Evolutionary conservation across 805 yeast species (phyloP).

Genomic region (Barnettozyma botsteinii): DNA sequence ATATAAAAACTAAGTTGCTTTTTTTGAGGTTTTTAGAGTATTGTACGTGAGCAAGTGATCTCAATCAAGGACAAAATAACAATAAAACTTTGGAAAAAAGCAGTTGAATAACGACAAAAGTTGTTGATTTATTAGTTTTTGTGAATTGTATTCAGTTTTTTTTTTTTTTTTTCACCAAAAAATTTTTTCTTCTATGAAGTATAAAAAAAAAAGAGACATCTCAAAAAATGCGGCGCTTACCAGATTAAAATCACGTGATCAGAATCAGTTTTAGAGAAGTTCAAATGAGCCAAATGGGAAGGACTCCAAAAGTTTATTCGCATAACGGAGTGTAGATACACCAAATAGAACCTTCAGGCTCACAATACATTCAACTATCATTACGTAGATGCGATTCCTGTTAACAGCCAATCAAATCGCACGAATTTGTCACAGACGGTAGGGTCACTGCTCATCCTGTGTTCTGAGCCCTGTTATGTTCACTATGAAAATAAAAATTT

Average conservation of each 20-base stretch:
- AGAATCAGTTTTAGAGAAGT: not conserved
- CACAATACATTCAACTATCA: too few relatives aligned
- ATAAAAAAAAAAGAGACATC: not conserved
- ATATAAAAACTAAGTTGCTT: conserved; percentile 6
- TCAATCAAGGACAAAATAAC: conserved; percentile 1
- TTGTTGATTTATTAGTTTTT: conserved; percentile 1
- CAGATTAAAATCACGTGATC: not conserved
- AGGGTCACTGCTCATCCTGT: not conserved
- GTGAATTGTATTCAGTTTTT: conserved; percentile 1
- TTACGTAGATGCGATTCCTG: too few relatives aligned
- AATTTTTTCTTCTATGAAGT: not conserved
- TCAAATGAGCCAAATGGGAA: not conserved
- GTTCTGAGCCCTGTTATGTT: conserved; percentile 1
- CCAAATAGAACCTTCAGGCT: too few relatives aligned
- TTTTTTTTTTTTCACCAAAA: conserved; percentile 1
- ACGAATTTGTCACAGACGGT: not conserved
- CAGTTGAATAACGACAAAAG: conserved; percentile 6
- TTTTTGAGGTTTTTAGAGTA: not conserved
- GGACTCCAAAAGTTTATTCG: too few relatives aligned
- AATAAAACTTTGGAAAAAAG: not conserved
- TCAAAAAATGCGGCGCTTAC: not conserved
- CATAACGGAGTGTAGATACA: too few relatives aligned
- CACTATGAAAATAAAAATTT: not conserved
- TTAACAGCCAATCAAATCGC: conserved; percentile 2
- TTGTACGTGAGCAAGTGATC: conserved; percentile 1